Evolutionary conservation across 1,284 basidiomycete species (phyloP).

Genomic region (Ustilago trichophora): DNA sequence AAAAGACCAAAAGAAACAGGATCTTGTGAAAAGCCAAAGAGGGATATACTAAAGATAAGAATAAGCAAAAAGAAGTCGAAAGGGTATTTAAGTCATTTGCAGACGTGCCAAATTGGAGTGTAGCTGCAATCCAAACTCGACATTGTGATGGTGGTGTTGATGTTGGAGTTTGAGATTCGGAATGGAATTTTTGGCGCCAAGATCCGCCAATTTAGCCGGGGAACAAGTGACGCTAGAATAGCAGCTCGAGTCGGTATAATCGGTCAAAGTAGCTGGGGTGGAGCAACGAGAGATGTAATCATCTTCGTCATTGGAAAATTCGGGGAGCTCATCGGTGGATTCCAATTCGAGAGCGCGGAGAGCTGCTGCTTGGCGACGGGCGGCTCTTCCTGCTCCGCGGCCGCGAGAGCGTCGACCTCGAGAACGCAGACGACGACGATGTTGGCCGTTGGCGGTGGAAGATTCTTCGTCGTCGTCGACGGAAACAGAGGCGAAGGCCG

Average conservation of each 20-base stretch:
- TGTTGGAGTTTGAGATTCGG: no score
- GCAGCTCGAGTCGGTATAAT: slow-evolving; percentile 11
- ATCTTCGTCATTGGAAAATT: slow-evolving; percentile 6
- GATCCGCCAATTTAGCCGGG: slow-evolving; percentile 10
- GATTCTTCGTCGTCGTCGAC: background rate
- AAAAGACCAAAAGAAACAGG: no score
- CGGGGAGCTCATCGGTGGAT: slow-evolving; percentile 21
- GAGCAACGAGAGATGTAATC: slow-evolving; percentile 21
- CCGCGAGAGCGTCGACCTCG: slow-evolving; percentile 51
- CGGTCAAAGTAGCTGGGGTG: slow-evolving; percentile 17
- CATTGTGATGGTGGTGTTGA: no score
- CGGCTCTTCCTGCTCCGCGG: slow-evolving; percentile 53
- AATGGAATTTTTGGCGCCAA: no score
- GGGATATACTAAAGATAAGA: background rate
- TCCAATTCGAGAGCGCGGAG: slow-evolving; percentile 23
- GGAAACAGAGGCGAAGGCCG: background rate
- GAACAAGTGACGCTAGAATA: slow-evolving; percentile 13
- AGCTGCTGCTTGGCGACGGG: slow-evolving; percentile 51
- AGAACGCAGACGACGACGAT: slow-evolving; percentile 34
- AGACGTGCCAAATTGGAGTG: slow-evolving; percentile 1
- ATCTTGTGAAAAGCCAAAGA: no score
- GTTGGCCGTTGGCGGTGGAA: no score
- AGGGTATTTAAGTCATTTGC: background rate
- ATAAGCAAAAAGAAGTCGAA: slow-evolving; percentile 1
- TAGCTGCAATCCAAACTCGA: slow-evolving; percentile 6